These are phyloP conservation scores for Dicorynia guianensis DNA, from an alignment of 306 rosid genomes.

Conservation along the genomic window DNA sequence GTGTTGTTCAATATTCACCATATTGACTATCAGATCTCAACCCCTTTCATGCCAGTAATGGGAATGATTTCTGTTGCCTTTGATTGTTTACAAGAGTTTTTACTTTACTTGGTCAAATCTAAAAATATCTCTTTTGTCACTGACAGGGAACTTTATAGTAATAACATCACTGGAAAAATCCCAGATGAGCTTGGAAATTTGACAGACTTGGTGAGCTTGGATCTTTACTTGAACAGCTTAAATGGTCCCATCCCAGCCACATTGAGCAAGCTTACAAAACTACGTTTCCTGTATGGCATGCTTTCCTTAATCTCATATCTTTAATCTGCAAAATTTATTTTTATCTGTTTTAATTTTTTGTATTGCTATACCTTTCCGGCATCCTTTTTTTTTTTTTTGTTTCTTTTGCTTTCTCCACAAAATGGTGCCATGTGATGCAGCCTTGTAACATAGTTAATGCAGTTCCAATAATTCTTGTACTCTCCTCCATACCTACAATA, in stretches of 20 bases:
- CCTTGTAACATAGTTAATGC: not conserved
- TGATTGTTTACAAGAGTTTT: not conserved
- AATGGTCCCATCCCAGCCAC: slow-evolving; percentile 50
- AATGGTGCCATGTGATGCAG: not conserved
- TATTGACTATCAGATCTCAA: not conserved
- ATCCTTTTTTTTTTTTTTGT: not conserved
- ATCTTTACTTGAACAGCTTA: slow-evolving; percentile 63
- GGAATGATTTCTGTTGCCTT: not conserved
- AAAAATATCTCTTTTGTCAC: slow-evolving; percentile 17
- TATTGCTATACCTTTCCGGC: not conserved
- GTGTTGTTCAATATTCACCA: not conserved
- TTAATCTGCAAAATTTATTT: not conserved
- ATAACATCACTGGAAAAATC: slow-evolving; percentile 57
- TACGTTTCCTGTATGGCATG: slow-evolving; percentile 62
- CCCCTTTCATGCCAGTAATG: not conserved
- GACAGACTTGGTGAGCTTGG: slow-evolving; percentile 68
- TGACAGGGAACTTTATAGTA: slow-evolving; percentile 68
- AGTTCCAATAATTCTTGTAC: not conserved
- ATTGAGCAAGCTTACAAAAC: slow-evolving; percentile 48
- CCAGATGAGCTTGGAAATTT: slow-evolving; percentile 68
- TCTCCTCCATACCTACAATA: not conserved
- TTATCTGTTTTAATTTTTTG: not conserved
- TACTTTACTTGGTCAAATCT: not conserved
- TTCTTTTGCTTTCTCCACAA: not conserved
- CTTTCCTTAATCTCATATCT: slow-evolving; percentile 38